Percentiles rank a stretch among this genome's conserved stretches.
Conservation (phyloP, 768 basidiomycete species). For the Lactarius hengduanensis region DNA sequence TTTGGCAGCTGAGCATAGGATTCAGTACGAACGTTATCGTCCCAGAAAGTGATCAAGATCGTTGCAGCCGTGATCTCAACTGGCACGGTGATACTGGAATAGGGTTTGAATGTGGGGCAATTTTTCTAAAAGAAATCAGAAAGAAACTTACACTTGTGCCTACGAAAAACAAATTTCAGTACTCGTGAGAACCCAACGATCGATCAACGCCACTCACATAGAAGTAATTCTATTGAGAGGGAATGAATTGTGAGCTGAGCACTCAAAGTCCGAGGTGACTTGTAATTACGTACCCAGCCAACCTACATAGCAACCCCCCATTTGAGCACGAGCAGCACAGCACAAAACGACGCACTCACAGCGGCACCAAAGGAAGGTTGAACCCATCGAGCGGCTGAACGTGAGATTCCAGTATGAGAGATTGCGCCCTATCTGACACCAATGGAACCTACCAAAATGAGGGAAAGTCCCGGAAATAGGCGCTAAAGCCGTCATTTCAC, state of each 20-base stretch:
- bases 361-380: conserved; percentile 41
- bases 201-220: conserved; percentile 37
- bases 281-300: conserved; percentile 34
- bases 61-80: conserved; percentile 75
- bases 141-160: conserved; percentile 36
- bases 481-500: conserved; percentile 79
- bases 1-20: background rate
- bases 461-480: conserved; percentile 79
- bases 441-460: conserved; percentile 51
- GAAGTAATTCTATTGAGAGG: conserved; percentile 49
- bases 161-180: conserved; percentile 14
- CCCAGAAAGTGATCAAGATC: conserved; percentile 73
- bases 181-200: background rate
- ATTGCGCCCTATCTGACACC: background rate
- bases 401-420: background rate
- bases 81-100: conserved; percentile 51
- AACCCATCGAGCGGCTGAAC: conserved; percentile 37
- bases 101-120: background rate
- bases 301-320: conserved; percentile 17
- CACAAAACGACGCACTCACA: conserved; percentile 29
- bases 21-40: conserved; percentile 46
- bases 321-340: background rate
- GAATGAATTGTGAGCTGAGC: conserved; percentile 2
- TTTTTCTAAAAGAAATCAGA: background rate
- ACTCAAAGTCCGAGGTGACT: background rate